Percentiles rank a stretch among this genome's conserved stretches.
Conservation (phyloP, 345 rosid species). For the Bretschneidera sinensis region DNA sequence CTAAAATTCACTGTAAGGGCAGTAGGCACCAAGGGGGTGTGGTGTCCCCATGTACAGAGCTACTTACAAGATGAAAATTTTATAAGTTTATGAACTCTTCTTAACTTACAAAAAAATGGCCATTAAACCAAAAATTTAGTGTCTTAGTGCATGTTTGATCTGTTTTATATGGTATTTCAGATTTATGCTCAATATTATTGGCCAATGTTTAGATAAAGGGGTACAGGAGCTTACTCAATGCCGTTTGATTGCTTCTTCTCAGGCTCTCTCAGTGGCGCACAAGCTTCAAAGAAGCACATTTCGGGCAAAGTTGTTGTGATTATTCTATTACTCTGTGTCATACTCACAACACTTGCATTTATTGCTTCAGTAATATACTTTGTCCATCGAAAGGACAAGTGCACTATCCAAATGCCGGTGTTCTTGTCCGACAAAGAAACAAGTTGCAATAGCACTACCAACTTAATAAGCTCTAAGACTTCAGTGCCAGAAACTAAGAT, state of each 20-base stretch:
- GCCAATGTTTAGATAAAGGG: background rate
- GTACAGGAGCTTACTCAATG: slow-evolving; percentile 16
- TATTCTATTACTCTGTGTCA: slow-evolving; percentile 49
- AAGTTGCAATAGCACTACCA: slow-evolving; percentile 72
- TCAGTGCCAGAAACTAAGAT: slow-evolving; percentile 37
- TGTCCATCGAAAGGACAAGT: slow-evolving; percentile 45
- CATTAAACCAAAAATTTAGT: too few relatives aligned
- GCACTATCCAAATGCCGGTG: slow-evolving; percentile 34
- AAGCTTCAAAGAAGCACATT: slow-evolving; percentile 39
- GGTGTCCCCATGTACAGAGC: too few relatives aligned
- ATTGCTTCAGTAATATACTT: slow-evolving; percentile 57
- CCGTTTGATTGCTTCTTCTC: slow-evolving; percentile 23
- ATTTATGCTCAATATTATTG: background rate
- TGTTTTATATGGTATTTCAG: too few relatives aligned
- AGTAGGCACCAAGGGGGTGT: too few relatives aligned
- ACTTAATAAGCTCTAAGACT: slow-evolving; percentile 56
- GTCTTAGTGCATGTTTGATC: too few relatives aligned
- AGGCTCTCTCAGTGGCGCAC: slow-evolving; percentile 40
- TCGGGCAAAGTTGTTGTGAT: slow-evolving; percentile 54
- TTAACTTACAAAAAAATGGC: too few relatives aligned
- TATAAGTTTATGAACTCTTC: too few relatives aligned
- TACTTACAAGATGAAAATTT: too few relatives aligned
- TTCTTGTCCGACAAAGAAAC: slow-evolving; percentile 65
- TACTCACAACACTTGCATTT: slow-evolving; percentile 64
- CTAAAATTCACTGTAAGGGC: too few relatives aligned